Evolutionary conservation across 495 filamentous ascomycete genomes (phyloP), one percentile per base, ranked within the genome.

Genomic region (Aspergillus steynii): DNA sequence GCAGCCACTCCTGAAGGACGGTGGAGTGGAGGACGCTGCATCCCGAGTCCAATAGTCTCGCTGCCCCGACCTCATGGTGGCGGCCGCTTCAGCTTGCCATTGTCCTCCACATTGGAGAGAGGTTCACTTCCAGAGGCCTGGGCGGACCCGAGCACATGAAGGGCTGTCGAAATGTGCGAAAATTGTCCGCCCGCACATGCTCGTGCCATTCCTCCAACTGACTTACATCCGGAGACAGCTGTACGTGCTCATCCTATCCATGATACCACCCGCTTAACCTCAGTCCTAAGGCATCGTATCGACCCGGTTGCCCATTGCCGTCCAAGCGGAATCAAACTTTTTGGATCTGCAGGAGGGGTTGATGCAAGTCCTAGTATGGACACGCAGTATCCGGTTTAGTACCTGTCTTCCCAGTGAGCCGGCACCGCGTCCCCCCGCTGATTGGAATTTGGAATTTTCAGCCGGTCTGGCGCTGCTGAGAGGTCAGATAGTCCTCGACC

Each of bases 361-460:
- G 37, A 14, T 42, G 37, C 37, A 0, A 42, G 1, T 1, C 31
- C 7, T 32, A 7, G 31, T 7, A 12, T 42, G 37, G 37, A 42
- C 20, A 20, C 14, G 10, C 3, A 10, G 37, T 12, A 42, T 42
- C 37, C 37, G 37, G 37, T 42, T 42, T 42, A 42, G 37, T 42
- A 12, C 37, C 37, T 42, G 3, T 42, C 37, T 42, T 14, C 37
- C 37, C 37, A 42, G 37, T 42, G 9, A 42, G 37, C 37, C 10
- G 37, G 37, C 37, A 42, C 37, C 9, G 7, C 14, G 7, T 4
- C 9, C 37, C 9, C 37, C 37, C 37, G 26, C 42, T 47, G 26
- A 2, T 58, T 26, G 26, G 29, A 2, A 58, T 58, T 58, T 58
- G 55, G 55, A 58, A 58, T 58, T 58, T 25, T 50, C 46, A 50